Evolutionary conservation across 2,329 filamentous ascomycete species (phyloP), one percentile per base, ranked within the genome.

Genomic region (Fulvia fulva): DNA sequence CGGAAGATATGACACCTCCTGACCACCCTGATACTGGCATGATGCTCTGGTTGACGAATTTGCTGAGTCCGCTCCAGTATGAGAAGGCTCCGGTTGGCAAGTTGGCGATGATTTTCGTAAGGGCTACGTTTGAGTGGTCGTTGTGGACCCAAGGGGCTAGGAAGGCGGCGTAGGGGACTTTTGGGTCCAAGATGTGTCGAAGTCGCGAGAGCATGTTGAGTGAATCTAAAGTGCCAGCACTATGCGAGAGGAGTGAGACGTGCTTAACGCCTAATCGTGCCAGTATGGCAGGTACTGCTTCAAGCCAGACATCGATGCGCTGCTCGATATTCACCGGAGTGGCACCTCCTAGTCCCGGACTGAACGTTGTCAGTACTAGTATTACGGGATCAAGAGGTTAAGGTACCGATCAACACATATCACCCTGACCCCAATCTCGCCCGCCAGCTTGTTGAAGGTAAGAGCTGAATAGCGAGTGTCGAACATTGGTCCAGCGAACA

Each of bases 331-430:
- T 59, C 0, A 79, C 76, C 2, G 69, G 63, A 0, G 75, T 76
- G 12, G 77, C 78, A 34, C 70, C 75, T 21, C 79, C 78, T 57
- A 79, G 72, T n/a, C 73, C 76, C 14, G 77, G 75, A 61, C 77
- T 78, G 23, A 37, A 5, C 37, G 25, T 25, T 55, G 43, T 58
- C 41, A 61, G 52, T 49, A n/a, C 12, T 30, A 55, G 32, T 30
- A 26, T 14, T 22, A 30, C 19, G 8, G 7, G 14, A n/a, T 7
- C 7, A 19, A n/a, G 8, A n/a, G 51, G 45, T 28, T 16, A 54
- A 43, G 34, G 44, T 58, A 78, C 76, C 75, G 65, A 60, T 78
- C 76, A 12, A 75, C 66, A 43, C 67, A 70, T 1, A 78, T 64
- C 6, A 76, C 55, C 43, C 75, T 67, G 3, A 78, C 71, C 5